Percentiles rank a stretch among this genome's conserved stretches.
phyloP scores from a whole-genome alignment of 148 eudicot genomes.

The Talinum fruticosum region DNA sequence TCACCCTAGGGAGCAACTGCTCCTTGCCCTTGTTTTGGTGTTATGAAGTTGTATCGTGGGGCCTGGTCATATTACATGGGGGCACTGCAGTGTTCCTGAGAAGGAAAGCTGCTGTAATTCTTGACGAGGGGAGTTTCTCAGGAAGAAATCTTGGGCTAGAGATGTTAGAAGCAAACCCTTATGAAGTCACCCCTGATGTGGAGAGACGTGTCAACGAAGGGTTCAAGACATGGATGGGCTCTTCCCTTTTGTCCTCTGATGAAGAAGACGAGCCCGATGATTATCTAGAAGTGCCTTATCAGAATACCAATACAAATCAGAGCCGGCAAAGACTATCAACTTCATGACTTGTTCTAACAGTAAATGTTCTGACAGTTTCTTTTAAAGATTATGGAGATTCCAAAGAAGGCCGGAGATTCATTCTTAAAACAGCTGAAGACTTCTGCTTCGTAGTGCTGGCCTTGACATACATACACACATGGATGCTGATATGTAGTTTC shows the following conservation, averaged over 20 bases:
- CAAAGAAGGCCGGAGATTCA: neutral
- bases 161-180: slow-evolving; percentile 73
- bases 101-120: slow-evolving; percentile 62
- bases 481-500: neutral
- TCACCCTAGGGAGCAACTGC: slow-evolving; percentile 82
- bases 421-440: neutral
- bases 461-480: slow-evolving; percentile 3
- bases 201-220: slow-evolving; percentile 90
- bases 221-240: slow-evolving; percentile 89
- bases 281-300: slow-evolving; percentile 44
- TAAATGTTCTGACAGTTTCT: slow-evolving; percentile 8
- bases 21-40: slow-evolving; percentile 90
- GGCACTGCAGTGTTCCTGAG: slow-evolving; percentile 64
- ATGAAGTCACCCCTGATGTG: slow-evolving; percentile 64
- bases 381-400: slow-evolving; percentile 4
- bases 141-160: slow-evolving; percentile 70
- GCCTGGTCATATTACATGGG: slow-evolving; percentile 65
- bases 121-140: slow-evolving; percentile 51
- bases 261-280: slow-evolving; percentile 77
- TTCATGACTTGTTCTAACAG: slow-evolving; percentile 13
- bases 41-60: slow-evolving; percentile 85
- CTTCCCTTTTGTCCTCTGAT: slow-evolving; percentile 81
- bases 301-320: slow-evolving; percentile 3
- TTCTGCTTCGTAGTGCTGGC: neutral
- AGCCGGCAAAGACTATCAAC: slow-evolving; percentile 27